Percentiles rank a stretch among this genome's conserved stretches.
Evolutionary conservation across 768 basidiomycete species (phyloP).

Genomic region (Russula sp.): DNA sequence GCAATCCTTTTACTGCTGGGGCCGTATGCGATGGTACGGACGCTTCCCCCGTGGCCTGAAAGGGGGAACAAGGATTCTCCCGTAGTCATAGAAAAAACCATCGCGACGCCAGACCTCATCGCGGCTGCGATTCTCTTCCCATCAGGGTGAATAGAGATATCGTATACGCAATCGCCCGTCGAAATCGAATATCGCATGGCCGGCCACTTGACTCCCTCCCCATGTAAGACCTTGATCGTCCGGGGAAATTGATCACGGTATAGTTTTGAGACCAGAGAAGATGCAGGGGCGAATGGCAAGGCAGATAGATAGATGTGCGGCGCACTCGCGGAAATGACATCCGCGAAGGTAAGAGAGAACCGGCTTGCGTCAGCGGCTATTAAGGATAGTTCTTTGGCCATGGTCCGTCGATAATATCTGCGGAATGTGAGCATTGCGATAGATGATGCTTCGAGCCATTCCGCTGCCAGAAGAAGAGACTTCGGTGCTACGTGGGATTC

Average conservation of each 20-base stretch:
- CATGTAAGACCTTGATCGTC: slow-evolving; percentile 8
- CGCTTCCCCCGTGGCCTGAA: neutral
- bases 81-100: slow-evolving; percentile 5
- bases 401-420: neutral
- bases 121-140: slow-evolving; percentile 24
- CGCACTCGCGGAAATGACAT: slow-evolving; percentile 18
- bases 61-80: slow-evolving; percentile 16
- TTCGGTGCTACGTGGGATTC: slow-evolving; percentile 24
- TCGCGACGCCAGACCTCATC: neutral
- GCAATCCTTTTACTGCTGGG: slow-evolving; percentile 24
- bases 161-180: slow-evolving; percentile 1
- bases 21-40: slow-evolving; percentile 14
- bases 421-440: neutral
- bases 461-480: slow-evolving; percentile 26
- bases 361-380: slow-evolving; percentile 23
- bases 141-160: slow-evolving; percentile 32
- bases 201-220: slow-evolving; percentile 27
- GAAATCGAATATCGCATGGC: slow-evolving; percentile 27
- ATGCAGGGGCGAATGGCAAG: slow-evolving; percentile 21
- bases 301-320: slow-evolving; percentile 28
- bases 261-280: slow-evolving; percentile 20
- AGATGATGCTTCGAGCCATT: slow-evolving; percentile 24
- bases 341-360: slow-evolving; percentile 23
- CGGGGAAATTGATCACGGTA: slow-evolving; percentile 21
- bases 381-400: slow-evolving; percentile 19